Conservation (phyloP, 116 monocot species). For the Posidonia oceanica region DNA sequence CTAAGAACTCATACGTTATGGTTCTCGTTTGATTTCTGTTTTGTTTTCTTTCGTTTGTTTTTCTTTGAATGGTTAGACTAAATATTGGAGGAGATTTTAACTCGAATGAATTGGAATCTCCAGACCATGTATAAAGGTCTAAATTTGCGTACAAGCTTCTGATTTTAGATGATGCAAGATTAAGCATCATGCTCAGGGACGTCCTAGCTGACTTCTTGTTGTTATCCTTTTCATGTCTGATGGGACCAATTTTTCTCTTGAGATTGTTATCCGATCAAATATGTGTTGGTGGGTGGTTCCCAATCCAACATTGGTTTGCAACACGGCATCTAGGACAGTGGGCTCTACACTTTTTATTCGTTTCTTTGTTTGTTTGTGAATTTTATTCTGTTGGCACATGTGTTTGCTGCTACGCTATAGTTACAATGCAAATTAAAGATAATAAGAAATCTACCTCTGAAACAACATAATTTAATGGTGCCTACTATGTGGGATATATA, state of each 20-base stretch:
- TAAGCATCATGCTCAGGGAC: too few relatives aligned
- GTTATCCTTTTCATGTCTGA: too few relatives aligned
- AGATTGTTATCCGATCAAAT: too few relatives aligned
- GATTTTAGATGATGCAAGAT: too few relatives aligned
- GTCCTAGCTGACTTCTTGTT: too few relatives aligned
- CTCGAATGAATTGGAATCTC: neutral
- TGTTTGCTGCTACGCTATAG: neutral
- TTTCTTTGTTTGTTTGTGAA: neutral
- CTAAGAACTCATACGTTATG: neutral
- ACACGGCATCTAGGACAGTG: slow-evolving; percentile 6
- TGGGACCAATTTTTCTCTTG: too few relatives aligned
- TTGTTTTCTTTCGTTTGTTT: neutral
- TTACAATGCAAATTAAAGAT: neutral
- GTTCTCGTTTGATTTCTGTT: neutral
- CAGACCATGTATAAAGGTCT: neutral
- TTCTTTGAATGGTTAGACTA: too few relatives aligned
- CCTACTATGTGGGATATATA: too few relatives aligned
- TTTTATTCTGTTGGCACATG: neutral
- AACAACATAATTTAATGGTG: neutral
- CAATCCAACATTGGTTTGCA: neutral
- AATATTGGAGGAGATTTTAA: neutral
- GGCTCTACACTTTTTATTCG: slow-evolving; percentile 5
- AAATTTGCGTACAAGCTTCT: too few relatives aligned
- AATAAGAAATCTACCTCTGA: neutral
- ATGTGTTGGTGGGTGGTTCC: neutral